These are phyloP conservation scores for Ottelia alismoides DNA, from an alignment of 106 monocot genomes.

Conservation along the genomic window DNA sequence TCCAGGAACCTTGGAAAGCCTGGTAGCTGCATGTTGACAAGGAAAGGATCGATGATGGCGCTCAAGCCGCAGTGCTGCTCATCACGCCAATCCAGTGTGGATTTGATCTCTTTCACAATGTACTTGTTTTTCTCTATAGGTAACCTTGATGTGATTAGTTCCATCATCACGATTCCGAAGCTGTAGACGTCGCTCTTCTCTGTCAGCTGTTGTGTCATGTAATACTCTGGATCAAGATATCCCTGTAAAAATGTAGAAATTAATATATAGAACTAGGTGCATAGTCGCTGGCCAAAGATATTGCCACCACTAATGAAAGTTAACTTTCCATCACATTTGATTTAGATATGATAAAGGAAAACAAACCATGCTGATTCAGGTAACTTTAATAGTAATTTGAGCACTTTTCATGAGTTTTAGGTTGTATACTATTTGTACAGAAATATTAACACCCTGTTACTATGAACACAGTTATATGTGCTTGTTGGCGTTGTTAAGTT, in stretches of 20 bases:
- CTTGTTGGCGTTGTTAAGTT: no score
- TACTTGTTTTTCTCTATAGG: constrained; percentile 45
- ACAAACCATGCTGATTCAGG: no score
- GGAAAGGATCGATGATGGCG: constrained; percentile 35
- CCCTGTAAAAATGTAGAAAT: constrained; percentile 27
- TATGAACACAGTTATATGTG: no score
- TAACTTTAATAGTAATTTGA: no score
- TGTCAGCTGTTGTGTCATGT: constrained; percentile 47
- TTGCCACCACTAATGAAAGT: no score
- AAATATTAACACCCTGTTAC: no score
- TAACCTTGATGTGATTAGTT: constrained; percentile 33
- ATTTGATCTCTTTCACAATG: constrained; percentile 34
- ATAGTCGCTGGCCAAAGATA: no score
- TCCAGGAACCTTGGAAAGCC: constrained; percentile 37
- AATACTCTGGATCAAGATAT: constrained; percentile 67
- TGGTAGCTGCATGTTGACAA: constrained; percentile 12
- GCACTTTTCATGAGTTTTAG: no score
- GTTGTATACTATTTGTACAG: no score
- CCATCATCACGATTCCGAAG: constrained; percentile 63
- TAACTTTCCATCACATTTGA: no score
- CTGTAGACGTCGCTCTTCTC: constrained; percentile 76
- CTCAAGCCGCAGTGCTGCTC: constrained; percentile 33
- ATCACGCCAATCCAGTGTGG: constrained; percentile 15
- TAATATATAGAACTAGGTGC: no score
- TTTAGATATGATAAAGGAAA: no score